Evolutionary conservation across 805 yeast species (phyloP).

Genomic region (Henningerozyma blattae): DNA sequence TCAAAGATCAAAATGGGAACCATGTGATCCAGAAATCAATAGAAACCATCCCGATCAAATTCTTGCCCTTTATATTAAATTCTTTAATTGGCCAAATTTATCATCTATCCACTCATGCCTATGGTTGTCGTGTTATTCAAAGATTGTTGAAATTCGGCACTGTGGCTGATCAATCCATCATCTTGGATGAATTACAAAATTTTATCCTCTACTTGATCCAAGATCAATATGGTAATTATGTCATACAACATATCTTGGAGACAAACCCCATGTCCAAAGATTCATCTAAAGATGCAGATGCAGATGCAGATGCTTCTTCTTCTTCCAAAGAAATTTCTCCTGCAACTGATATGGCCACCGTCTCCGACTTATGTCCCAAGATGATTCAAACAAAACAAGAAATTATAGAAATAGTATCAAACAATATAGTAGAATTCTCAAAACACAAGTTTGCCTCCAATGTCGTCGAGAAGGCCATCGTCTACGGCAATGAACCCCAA

Average conservation of each 20-base stretch:
- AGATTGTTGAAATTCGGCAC: constrained; percentile 74
- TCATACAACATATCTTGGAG: constrained; percentile 89
- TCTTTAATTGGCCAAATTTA: constrained; percentile 61
- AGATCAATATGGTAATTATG: constrained; percentile 97
- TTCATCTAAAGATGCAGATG: constrained; percentile 6
- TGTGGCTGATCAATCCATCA: constrained; percentile 47
- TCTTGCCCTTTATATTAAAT: constrained; percentile 59
- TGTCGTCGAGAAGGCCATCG: constrained; percentile 89
- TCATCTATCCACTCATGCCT: constrained; percentile 86
- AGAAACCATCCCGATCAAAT: constrained; percentile 66
- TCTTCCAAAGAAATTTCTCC: constrained; percentile 3
- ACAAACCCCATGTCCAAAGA: constrained; percentile 48
- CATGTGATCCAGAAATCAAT: constrained; percentile 95
- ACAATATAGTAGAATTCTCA: constrained; percentile 69
- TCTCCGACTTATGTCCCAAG: no score
- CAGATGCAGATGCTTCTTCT: constrained; percentile 6
- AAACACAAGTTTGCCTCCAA: constrained; percentile 96
- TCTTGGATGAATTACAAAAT: constrained; percentile 60
- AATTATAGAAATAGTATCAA: constrained; percentile 57
- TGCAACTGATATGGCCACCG: constrained; percentile 30
- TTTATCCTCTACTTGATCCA: constrained; percentile 69
- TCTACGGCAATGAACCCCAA: constrained; percentile 55
- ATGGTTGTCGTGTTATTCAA: constrained; percentile 96
- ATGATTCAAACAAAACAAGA: constrained; percentile 20
- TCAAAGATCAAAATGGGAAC: constrained; percentile 95